Evolutionary conservation across 371 early-diverging fungal genomes (phyloP), one percentile per base, ranked within the genome.

Genomic region (Rhizopus delemar): DNA sequence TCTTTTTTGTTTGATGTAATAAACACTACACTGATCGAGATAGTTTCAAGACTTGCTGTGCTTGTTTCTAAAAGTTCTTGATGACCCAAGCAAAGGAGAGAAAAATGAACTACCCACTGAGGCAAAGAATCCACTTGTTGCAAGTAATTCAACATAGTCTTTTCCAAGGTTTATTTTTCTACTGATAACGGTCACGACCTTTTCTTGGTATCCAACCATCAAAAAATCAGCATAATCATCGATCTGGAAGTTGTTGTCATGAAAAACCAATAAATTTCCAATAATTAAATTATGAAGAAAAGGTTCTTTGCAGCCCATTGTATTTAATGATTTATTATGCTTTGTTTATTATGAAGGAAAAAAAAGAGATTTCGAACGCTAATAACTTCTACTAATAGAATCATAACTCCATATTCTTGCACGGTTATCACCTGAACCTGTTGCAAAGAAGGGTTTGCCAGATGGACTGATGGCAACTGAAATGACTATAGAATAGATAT

Each of bases 381-480:
- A 43, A 43, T 43, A 43, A 13, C 13, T 13, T 43, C 13, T 43
- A 32, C 15, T 43, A 46, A 66, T 46, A 35, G 79, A 65, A 39
- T 80, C 80, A 62, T 91, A 91, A 33, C 90, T 86, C 98, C 98
- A 98, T 48, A 97, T 86, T 54, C 97, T 82, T 15, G 96, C 96
- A 60, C 90, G 87, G 66, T 86, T 88, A 81, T 98, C 98, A 38
- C 98, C 98, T 16, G 93, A 92, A 8, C 96, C 99, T 13, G 98
- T 97, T 9, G 98, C 98, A 79, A 98, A 94, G 48, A 93, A 72
- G n/a, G 89, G 87, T 39, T 91, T 65, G 33, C 77, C 90, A 0
- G 78, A 75, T 5, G 94, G 93, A 56, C 91, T 89, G 49, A 95
- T 71, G 4, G 95, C 94, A n/a, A 97, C 93, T 8, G 90, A 90